phyloP scores from a whole-genome alignment of 306 rosid species.

The Hippophae gyantsensis region DNA sequence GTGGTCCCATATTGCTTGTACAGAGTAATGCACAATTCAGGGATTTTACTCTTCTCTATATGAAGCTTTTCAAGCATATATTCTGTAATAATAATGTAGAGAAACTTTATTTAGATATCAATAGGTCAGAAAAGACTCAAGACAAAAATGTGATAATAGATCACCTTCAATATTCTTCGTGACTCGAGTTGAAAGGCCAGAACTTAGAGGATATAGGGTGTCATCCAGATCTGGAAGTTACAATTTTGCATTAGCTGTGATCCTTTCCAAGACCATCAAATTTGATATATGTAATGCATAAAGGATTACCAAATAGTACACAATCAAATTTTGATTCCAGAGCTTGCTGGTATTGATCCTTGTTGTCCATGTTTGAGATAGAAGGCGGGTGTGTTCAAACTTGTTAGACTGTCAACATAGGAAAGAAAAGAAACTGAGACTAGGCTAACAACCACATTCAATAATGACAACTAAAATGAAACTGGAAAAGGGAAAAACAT shows the following conservation, averaged over 20 bases:
- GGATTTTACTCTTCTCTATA: slow-evolving; percentile 47
- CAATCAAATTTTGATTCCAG: slow-evolving; percentile 55
- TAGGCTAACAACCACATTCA: neutral
- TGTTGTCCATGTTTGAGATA: slow-evolving; percentile 48
- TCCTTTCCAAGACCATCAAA: neutral
- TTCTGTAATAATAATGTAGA: slow-evolving; percentile 26
- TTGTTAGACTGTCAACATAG: neutral
- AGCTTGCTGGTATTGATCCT: slow-evolving; percentile 30
- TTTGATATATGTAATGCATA: neutral
- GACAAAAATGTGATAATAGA: neutral
- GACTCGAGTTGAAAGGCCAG: slow-evolving; percentile 51
- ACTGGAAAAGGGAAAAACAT: neutral
- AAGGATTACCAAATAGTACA: slow-evolving; percentile 59
- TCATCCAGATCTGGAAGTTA: slow-evolving; percentile 74
- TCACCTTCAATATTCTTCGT: slow-evolving; percentile 62
- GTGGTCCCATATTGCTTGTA: slow-evolving; percentile 82
- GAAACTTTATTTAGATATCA: neutral
- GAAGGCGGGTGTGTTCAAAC: slow-evolving; percentile 11
- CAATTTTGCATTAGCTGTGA: neutral
- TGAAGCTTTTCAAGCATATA: slow-evolving; percentile 68
- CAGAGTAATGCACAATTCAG: slow-evolving; percentile 39
- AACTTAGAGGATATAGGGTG: slow-evolving; percentile 72
- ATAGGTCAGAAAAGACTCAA: neutral
- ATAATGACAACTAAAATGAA: neutral
- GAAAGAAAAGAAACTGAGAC: neutral